A percentile compares a stretch with the other conserved stretches of the same genome.
phyloP scores from a whole-genome alignment of 192 early-diverging fungal species.

The Linnemannia hyalina region DNA sequence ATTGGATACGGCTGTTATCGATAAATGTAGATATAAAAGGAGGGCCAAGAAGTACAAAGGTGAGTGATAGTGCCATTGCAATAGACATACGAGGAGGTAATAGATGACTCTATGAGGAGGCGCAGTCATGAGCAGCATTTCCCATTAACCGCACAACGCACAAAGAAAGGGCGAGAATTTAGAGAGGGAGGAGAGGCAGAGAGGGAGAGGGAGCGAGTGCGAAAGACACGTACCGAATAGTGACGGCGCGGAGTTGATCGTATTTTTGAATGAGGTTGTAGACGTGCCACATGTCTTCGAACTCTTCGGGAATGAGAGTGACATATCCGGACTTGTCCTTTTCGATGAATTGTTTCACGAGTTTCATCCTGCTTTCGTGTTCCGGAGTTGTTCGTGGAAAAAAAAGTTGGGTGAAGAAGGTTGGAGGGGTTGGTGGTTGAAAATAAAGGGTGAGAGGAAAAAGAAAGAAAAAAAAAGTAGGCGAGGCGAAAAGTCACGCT shows the following conservation, averaged over 20 bases:
- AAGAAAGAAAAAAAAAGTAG: neutral
- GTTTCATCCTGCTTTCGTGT: slow-evolving; percentile 70
- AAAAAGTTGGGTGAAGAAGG: slow-evolving; percentile 63
- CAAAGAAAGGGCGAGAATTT: neutral
- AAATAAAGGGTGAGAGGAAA: neutral
- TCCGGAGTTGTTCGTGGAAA: slow-evolving; percentile 63
- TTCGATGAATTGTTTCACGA: slow-evolving; percentile 61
- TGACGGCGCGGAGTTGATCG: slow-evolving; percentile 90
- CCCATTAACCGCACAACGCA: neutral
- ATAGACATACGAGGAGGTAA: neutral
- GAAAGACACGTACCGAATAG: slow-evolving; percentile 72
- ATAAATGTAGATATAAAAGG: neutral
- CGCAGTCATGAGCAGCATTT: neutral
- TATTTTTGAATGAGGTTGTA: slow-evolving; percentile 89
- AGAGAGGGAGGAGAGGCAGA: too few species aligned
- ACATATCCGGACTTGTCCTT: slow-evolving; percentile 83
- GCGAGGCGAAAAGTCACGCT: neutral
- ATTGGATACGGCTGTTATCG: slow-evolving; percentile 81
- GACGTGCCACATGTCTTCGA: slow-evolving; percentile 99
- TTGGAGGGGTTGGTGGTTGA: neutral
- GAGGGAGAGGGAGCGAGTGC: neutral
- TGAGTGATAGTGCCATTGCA: neutral
- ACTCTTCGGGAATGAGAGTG: slow-evolving; percentile 87
- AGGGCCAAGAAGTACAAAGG: neutral
- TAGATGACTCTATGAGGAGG: neutral